Conservation (phyloP, 345 rosid genomes). For the Hypericum androsaemum region DNA sequence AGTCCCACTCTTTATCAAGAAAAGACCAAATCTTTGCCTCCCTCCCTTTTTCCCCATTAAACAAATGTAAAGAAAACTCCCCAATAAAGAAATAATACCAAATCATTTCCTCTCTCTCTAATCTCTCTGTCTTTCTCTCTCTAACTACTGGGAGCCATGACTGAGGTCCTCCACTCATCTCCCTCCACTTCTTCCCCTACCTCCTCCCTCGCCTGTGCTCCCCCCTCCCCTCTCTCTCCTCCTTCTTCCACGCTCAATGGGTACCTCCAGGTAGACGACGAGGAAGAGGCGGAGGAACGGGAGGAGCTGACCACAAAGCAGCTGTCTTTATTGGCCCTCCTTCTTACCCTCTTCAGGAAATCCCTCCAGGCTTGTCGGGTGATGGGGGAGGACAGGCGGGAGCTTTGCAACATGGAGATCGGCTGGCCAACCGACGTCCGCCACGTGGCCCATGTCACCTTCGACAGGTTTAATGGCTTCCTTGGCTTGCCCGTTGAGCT, state of each 20-base stretch:
- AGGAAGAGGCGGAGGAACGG: constrained; percentile 5
- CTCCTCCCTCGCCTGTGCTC: background rate
- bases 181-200: background rate
- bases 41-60: background rate
- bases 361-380: constrained; percentile 18
- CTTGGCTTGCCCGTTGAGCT: constrained; percentile 97
- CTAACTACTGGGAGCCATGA: background rate
- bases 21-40: no score
- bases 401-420: constrained; percentile 81
- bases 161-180: background rate
- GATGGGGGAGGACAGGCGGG: constrained; percentile 21
- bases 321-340: constrained; percentile 23
- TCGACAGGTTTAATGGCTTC: constrained; percentile 95
- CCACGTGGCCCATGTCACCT: constrained; percentile 98
- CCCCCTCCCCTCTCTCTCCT: background rate
- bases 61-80: background rate
- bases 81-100: background rate
- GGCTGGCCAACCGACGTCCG: constrained; percentile 89
- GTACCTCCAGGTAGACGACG: background rate
- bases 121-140: background rate
- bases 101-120: background rate
- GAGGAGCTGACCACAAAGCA: constrained; percentile 9
- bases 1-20: no score
- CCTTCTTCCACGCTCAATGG: background rate
- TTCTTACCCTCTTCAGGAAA: constrained; percentile 19